Base-by-base conservation (phyloP, 2,329 filamentous ascomycete genomes). In the Chaetothyriales sp. region DNA sequence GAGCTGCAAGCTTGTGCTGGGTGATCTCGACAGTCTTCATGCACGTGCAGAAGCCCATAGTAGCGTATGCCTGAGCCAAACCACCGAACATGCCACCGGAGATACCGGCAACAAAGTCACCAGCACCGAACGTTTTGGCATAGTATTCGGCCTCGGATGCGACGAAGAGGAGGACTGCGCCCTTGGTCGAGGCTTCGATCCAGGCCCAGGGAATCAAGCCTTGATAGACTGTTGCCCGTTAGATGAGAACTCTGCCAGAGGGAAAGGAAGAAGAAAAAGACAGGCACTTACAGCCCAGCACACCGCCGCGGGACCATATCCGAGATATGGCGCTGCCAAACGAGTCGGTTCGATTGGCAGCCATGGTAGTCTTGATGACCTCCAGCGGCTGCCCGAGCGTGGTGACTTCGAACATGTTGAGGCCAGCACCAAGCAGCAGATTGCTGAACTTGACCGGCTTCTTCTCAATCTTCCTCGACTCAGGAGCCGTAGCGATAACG, bases 1-100 rank as follows among this genome's bases (percentile, higher is more conserved):
- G 60, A 32, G 86, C 83, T 12, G 86, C 88, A 65, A 92, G 76
- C 79, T 96, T 96, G 77, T 92, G 84, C 74, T 95, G 93, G 66
- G 92, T 98, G 72, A 98, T 98, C 72, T 98, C 92, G 60, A 96
- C 92, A 57, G 92, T 98, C 82, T 98, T 98, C 92, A 98, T 98
- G 80, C 92, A 98, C 55, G 92, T 98, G 74, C 92, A 98, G 81
- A 98, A 98, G 61, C 92, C 92, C 90, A 98, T 98, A 68, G 92
- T 98, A 59, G 92, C 92, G 69, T 98, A 98, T 54, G 92, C 92
- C 74, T 98, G 92, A 46, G 90, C 92, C 53, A 98, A 81, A 77
- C 92, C 92, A 67, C 92, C 92, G 19, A 81, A 78, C 76, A 98
- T 87, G 70, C 92, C 92, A 64, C 92, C 92, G 28, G 76, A 67